Evolutionary conservation across 1,284 basidiomycete genomes (phyloP).

Genomic region (Fomitopsis pinicola): DNA sequence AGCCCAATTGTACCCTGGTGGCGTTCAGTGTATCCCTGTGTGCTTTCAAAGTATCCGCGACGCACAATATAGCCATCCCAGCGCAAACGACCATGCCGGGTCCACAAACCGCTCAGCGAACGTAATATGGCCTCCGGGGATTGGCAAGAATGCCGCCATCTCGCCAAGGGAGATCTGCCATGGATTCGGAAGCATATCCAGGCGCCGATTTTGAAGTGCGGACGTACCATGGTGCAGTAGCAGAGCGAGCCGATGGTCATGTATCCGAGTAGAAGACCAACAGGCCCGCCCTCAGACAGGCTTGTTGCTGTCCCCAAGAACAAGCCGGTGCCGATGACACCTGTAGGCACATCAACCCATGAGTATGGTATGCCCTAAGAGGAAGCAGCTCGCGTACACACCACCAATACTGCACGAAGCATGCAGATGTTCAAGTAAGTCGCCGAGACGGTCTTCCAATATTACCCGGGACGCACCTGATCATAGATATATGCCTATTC

Average conservation of each 20-base stretch:
- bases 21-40: neutral
- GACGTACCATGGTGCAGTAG: slow-evolving; percentile 37
- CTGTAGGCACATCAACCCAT: slow-evolving; percentile 33
- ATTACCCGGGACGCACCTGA: slow-evolving; percentile 13
- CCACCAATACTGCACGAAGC: slow-evolving; percentile 30
- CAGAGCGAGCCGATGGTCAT: slow-evolving; percentile 57
- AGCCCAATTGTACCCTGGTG: slow-evolving; percentile 61
- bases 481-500: slow-evolving; percentile 26
- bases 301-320: slow-evolving; percentile 62
- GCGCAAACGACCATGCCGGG: slow-evolving; percentile 75
- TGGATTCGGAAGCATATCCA: slow-evolving; percentile 12
- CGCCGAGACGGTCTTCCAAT: neutral
- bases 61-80: slow-evolving; percentile 76
- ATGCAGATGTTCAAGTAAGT: neutral
- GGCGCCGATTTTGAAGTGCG: slow-evolving; percentile 27
- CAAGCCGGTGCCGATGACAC: slow-evolving; percentile 74
- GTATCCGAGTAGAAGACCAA: slow-evolving; percentile 64
- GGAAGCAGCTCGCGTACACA: slow-evolving; percentile 2
- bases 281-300: slow-evolving; percentile 50
- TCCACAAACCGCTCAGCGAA: slow-evolving; percentile 79
- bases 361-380: neutral
- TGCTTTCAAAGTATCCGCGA: neutral
- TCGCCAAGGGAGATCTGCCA: slow-evolving; percentile 33
- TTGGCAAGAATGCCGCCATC: slow-evolving; percentile 33
- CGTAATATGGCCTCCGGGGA: slow-evolving; percentile 70